These are phyloP conservation scores for Pseudomonodictys pantanalensis DNA, from an alignment of 495 filamentous ascomycete genomes.

Conservation along the genomic window DNA sequence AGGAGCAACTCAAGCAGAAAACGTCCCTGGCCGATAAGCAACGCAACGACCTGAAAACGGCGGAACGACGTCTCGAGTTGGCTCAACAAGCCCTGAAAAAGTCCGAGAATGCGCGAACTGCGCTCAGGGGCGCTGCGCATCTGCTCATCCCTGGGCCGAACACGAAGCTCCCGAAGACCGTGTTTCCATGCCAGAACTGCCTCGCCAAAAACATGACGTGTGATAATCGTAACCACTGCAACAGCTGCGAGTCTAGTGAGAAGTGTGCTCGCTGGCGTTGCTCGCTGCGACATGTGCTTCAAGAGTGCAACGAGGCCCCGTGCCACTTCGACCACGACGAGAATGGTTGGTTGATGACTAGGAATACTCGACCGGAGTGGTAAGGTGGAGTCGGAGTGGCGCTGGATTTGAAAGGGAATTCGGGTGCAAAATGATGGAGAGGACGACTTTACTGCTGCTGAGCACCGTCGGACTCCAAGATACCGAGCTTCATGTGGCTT, in stretches of 20 bases:
- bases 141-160: neutral
- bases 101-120: neutral
- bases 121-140: conserved; percentile 9
- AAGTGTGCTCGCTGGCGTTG: conserved; percentile 21
- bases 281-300: neutral
- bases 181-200: conserved; percentile 19
- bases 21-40: neutral
- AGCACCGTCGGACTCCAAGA: no score
- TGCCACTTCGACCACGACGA: conserved; percentile 14
- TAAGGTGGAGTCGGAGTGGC: conserved; percentile 1
- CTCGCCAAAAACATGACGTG: conserved; percentile 16
- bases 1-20: neutral
- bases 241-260: conserved; percentile 7
- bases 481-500: no score
- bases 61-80: neutral
- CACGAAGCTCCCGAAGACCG: conserved; percentile 3
- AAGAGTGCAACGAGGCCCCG: conserved; percentile 3
- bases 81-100: neutral
- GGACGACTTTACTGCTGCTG: no score
- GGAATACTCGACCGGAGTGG: conserved; percentile 14
- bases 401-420: no score
- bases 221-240: conserved; percentile 3
- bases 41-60: neutral
- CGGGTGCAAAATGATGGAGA: no score
- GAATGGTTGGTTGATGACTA: conserved; percentile 19